These are phyloP conservation scores for Monosporascus cannonballus DNA, from an alignment of 2,329 filamentous ascomycete species.

Conservation along the genomic window DNA sequence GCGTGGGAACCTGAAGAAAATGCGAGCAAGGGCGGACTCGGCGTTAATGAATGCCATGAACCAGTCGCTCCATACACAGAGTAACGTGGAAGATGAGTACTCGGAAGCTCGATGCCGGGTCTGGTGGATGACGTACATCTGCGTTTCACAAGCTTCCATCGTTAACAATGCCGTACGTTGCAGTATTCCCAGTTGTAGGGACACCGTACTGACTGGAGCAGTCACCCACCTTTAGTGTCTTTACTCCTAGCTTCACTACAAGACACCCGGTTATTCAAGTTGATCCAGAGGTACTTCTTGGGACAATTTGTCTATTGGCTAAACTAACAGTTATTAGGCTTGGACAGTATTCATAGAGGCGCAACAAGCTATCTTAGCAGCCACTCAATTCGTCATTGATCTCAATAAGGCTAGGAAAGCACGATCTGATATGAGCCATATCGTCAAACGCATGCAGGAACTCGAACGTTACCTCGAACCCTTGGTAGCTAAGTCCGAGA, in stretches of 20 bases:
- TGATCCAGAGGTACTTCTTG: constrained; percentile 32
- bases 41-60: constrained; percentile 41
- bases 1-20: constrained; percentile 46
- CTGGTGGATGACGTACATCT: constrained; percentile 52
- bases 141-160: constrained; percentile 43
- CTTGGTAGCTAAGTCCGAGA: constrained; percentile 29
- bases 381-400: constrained; percentile 42
- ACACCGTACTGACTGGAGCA: constrained; percentile 14
- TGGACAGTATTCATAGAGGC: constrained; percentile 38
- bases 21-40: constrained; percentile 41
- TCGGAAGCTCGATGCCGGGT: constrained; percentile 39
- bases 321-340: constrained; percentile 26
- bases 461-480: constrained; percentile 33
- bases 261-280: constrained; percentile 33
- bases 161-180: constrained; percentile 40
- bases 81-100: constrained; percentile 31
- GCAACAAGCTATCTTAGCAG: constrained; percentile 40
- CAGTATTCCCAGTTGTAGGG: not conserved
- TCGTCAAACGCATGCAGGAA: constrained; percentile 35
- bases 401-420: constrained; percentile 35
- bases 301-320: not conserved
- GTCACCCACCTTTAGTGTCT: constrained; percentile 37
- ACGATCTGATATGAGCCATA: constrained; percentile 30
- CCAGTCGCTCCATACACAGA: constrained; percentile 34
- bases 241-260: constrained; percentile 38